Percentiles rank a stretch among this genome's conserved stretches.
Evolutionary conservation across 139 green algal genomes (phyloP).

Genomic region (Edaphochlamys debaryana): DNA sequence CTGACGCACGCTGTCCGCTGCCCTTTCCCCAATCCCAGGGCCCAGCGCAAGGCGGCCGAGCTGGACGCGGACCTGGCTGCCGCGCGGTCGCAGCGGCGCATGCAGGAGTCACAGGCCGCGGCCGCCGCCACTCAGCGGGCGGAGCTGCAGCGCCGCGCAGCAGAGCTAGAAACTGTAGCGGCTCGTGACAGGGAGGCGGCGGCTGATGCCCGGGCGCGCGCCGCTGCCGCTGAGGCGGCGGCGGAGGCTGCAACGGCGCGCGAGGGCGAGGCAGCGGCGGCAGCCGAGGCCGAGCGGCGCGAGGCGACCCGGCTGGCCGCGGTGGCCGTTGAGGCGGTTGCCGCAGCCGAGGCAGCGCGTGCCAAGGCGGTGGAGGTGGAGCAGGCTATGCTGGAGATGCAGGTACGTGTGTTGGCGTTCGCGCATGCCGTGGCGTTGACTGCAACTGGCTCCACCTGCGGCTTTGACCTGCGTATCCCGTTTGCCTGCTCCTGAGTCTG

Average conservation of each 20-base stretch:
- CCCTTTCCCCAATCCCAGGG: not conserved
- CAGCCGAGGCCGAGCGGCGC: conserved; percentile 7
- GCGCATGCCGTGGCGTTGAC: not conserved
- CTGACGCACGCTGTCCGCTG: not conserved
- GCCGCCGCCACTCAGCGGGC: not conserved
- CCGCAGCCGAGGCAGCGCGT: conserved; percentile 5
- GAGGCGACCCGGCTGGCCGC: not conserved
- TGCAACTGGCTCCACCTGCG: not conserved
- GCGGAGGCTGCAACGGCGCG: not conserved
- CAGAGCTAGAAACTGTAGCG: not conserved
- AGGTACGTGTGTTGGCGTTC: not conserved
- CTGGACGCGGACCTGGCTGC: conserved; percentile 12
- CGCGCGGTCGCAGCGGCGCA: not conserved
- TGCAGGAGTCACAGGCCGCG: not conserved
- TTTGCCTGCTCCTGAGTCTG: not conserved
- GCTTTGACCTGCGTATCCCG: not conserved
- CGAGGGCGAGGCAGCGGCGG: not conserved
- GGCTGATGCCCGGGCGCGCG: not conserved
- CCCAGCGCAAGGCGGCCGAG: not conserved
- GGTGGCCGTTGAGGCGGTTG: conserved; percentile 7
- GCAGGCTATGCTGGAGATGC: conserved; percentile 38
- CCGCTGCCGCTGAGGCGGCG: conserved; percentile 9
- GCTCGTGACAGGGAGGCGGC: conserved; percentile 5
- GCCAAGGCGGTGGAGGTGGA: not conserved
- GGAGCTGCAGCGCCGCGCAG: conserved; percentile 3